phyloP scores from a whole-genome alignment of 768 basidiomycete species.

The Trametes meyenii region DNA sequence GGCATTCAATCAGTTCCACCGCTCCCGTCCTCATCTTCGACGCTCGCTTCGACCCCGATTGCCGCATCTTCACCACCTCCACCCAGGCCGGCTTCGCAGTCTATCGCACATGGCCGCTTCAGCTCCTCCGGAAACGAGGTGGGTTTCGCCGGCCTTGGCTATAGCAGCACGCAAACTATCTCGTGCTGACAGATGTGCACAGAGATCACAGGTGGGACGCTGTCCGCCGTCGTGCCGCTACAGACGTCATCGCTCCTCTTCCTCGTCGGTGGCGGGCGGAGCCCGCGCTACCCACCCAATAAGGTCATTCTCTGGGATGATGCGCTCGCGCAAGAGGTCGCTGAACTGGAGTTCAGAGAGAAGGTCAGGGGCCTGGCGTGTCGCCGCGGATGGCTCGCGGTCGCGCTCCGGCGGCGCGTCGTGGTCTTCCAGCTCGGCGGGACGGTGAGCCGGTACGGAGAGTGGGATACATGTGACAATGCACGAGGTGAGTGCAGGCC shows the following conservation, averaged over 20 bases:
- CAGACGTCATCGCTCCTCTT: conserved; percentile 84
- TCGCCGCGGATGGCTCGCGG: conserved; percentile 82
- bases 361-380: conserved; percentile 78
- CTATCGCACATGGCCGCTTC: conserved; percentile 75
- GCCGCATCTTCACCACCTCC: conserved; percentile 76
- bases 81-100: conserved; percentile 84
- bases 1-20: conserved; percentile 80
- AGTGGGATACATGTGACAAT: conserved; percentile 91
- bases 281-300: conserved; percentile 88
- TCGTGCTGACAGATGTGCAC: conserved; percentile 26
- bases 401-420: conserved; percentile 77
- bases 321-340: conserved; percentile 71
- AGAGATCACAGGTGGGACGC: conserved; percentile 82
- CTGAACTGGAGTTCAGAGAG: conserved; percentile 89
- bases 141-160: conserved; percentile 22
- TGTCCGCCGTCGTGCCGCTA: conserved; percentile 74
- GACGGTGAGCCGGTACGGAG: conserved; percentile 61
- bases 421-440: conserved; percentile 75
- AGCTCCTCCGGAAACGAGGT: conserved; percentile 84
- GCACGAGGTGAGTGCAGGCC: conserved; percentile 60
- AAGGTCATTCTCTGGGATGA: conserved; percentile 94
- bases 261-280: conserved; percentile 84
- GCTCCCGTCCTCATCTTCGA: conserved; percentile 75
- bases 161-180: background rate
- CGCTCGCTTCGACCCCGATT: conserved; percentile 79